Base-by-base conservation (phyloP, 2,329 filamentous ascomycete species). In the Ophiostoma sp. region DNA sequence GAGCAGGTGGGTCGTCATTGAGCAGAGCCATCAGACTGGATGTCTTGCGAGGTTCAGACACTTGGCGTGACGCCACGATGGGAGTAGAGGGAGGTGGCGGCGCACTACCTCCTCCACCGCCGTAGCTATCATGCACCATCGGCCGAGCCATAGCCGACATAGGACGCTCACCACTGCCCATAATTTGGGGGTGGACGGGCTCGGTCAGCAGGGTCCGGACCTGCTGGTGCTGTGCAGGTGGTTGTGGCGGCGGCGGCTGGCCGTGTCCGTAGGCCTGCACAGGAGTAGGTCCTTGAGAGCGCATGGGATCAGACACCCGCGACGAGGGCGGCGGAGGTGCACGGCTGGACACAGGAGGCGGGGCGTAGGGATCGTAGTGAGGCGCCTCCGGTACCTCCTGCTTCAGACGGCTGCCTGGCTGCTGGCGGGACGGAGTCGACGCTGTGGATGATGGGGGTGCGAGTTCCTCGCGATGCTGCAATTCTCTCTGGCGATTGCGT, bases 21-120 rank as follows among this genome's bases (percentile, higher is more conserved):
- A 90, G 80, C 72, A 90, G 77, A 0, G 86, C 86, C 83, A 89
- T 87, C 72, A 90, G 83, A 73, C 81, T 89, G 17, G 86, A 88
- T 8, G 83, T 87, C 79, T 89, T 89, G n/a, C 62, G 82, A 73
- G 48, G 64, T 23, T 64, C 66, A 36, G 41, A 10, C 23, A 60
- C 23, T 23, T 57, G 83, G 76, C 54, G 81, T 77, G 23, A 44
- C 8, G 36, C 48, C 36, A 81, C 78, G 31, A 81, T 76, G 36
- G 67, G 48, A 20, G 71, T 31, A 1, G 79, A 77, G 10, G 80
- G 80, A 3, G 79, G 79, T n/a, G 76, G 75, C 68, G 68, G 69
- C 1, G 31, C 67, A 67, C 62, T 65, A 71, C 44, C 17, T 17
- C 44, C 17, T 48, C 44, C 44, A 48, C 62, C 44, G 13, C 23